phyloP scores from a whole-genome alignment of 2,329 filamentous ascomycete species.

The Stagonosporopsis cucurbitacearum region DNA sequence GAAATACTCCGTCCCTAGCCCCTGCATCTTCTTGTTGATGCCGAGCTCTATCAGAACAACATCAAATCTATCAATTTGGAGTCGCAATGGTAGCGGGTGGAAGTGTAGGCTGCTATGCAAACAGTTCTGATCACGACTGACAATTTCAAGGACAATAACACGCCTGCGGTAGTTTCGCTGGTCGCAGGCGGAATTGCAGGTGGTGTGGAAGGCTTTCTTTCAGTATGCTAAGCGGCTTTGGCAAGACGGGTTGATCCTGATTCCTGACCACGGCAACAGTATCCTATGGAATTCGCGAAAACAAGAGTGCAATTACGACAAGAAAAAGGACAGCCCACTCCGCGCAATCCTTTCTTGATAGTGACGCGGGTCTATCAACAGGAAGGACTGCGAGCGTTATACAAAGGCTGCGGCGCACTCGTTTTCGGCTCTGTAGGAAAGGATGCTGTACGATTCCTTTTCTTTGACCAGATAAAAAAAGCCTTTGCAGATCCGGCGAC shows the following conservation, averaged over 20 bases:
- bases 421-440: slow-evolving; percentile 68
- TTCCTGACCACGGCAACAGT: slow-evolving; percentile 43
- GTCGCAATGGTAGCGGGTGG: slow-evolving; percentile 41
- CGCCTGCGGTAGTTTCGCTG: slow-evolving; percentile 48
- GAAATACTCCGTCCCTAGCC: slow-evolving; percentile 1
- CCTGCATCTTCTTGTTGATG: slow-evolving; percentile 14
- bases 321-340: slow-evolving; percentile 52
- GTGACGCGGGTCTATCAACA: slow-evolving; percentile 61
- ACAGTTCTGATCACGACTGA: slow-evolving; percentile 3
- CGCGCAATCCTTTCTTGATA: slow-evolving; percentile 64
- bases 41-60: slow-evolving; percentile 1
- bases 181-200: slow-evolving; percentile 49
- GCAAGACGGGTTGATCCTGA: background rate
- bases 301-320: slow-evolving; percentile 65
- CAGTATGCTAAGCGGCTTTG: slow-evolving; percentile 28
- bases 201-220: slow-evolving; percentile 48
- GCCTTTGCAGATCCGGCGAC: slow-evolving; percentile 62
- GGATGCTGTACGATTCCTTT: slow-evolving; percentile 70
- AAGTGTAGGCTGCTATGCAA: slow-evolving; percentile 25
- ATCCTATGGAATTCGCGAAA: slow-evolving; percentile 73
- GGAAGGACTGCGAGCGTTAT: slow-evolving; percentile 65
- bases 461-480: slow-evolving; percentile 70
- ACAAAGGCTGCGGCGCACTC: slow-evolving; percentile 68
- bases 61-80: background rate
- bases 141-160: slow-evolving; percentile 41